phyloP scores from a whole-genome alignment of 495 filamentous ascomycete genomes.

The Aspergillus nidulans region DNA sequence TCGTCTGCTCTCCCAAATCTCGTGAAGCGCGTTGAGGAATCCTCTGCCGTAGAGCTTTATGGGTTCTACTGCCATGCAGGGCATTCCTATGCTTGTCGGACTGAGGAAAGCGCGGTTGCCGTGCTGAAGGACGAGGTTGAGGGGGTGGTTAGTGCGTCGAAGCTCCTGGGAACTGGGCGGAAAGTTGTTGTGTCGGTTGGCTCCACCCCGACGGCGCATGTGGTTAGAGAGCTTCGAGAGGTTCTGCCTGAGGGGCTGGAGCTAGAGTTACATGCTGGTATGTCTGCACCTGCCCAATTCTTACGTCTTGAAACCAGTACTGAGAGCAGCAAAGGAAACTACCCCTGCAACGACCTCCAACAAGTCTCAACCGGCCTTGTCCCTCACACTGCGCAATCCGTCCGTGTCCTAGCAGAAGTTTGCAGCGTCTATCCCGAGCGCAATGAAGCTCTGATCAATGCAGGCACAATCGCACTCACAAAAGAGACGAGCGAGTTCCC shows the following conservation, averaged over 20 bases:
- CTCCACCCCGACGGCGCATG: slow-evolving; percentile 34
- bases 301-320: background rate
- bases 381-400: slow-evolving; percentile 4
- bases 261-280: slow-evolving; percentile 32
- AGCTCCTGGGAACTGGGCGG: background rate
- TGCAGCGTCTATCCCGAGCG: slow-evolving; percentile 25
- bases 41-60: slow-evolving; percentile 17
- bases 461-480: slow-evolving; percentile 17
- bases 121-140: slow-evolving; percentile 14
- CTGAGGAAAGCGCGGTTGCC: slow-evolving; percentile 6
- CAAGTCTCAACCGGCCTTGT: slow-evolving; percentile 22
- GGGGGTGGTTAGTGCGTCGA: slow-evolving; percentile 7
- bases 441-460: slow-evolving; percentile 25
- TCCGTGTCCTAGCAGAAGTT: slow-evolving; percentile 19
- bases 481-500: slow-evolving; percentile 15
- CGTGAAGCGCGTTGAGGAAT: slow-evolving; percentile 17
- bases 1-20: slow-evolving; percentile 12
- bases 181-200: slow-evolving; percentile 30
- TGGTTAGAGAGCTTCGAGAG: slow-evolving; percentile 22
- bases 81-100: slow-evolving; percentile 19
- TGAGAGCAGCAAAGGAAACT: slow-evolving; percentile 18
- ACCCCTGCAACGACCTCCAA: slow-evolving; percentile 23
- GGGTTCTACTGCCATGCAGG: slow-evolving; percentile 26
- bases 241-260: slow-evolving; percentile 18
- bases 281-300: background rate